phyloP scores from a whole-genome alignment of 345 rosid genomes.

The Lenwebbia sp. region DNA sequence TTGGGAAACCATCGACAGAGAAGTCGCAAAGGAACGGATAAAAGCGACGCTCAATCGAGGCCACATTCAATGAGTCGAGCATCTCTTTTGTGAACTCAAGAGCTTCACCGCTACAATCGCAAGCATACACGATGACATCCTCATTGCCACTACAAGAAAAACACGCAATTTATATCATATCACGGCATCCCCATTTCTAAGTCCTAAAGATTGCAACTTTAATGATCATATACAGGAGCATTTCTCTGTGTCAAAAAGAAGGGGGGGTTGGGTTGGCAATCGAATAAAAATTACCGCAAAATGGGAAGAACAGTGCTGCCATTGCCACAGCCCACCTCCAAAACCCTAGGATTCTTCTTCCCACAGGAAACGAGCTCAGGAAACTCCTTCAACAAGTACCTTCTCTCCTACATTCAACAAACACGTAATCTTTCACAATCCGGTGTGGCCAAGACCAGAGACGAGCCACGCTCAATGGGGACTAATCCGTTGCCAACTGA shows the following conservation, averaged over 20 bases:
- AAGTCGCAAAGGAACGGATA: slow-evolving; percentile 60
- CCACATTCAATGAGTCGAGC: slow-evolving; percentile 10
- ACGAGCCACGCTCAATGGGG: neutral
- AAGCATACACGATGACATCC: slow-evolving; percentile 56
- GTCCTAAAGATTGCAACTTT: neutral
- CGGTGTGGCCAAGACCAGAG: neutral
- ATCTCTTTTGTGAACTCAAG: slow-evolving; percentile 56
- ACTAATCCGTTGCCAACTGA: neutral
- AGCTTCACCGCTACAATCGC: slow-evolving; percentile 73
- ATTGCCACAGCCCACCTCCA: slow-evolving; percentile 92
- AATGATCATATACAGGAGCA: neutral
- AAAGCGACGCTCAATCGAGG: slow-evolving; percentile 20
- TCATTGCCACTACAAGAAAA: slow-evolving; percentile 42
- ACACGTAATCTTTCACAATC: neutral
- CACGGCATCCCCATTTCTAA: neutral
- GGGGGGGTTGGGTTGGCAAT: neutral
- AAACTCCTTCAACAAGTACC: slow-evolving; percentile 82
- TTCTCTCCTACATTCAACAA: slow-evolving; percentile 47
- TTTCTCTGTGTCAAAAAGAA: neutral
- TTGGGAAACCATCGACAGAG: slow-evolving; percentile 42
- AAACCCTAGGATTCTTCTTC: slow-evolving; percentile 32
- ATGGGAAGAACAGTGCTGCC: slow-evolving; percentile 80
- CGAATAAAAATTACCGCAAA: slow-evolving; percentile 34
- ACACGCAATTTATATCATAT: neutral
- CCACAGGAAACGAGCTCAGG: slow-evolving; percentile 56